phyloP scores from a whole-genome alignment of 192 early-diverging fungal genomes.

The Glomus cerebriforme region DNA sequence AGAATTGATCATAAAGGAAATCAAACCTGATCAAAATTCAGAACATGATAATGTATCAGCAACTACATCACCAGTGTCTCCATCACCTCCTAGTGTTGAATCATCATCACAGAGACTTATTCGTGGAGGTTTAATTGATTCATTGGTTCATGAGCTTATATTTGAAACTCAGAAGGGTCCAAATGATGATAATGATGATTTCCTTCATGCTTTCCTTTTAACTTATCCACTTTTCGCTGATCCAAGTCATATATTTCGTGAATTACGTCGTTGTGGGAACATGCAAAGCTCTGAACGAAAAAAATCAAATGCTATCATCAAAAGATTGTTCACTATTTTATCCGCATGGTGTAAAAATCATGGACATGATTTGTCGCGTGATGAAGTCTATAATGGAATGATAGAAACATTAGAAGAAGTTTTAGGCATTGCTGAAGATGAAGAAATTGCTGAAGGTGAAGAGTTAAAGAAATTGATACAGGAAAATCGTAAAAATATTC shows the following conservation, averaged over 20 bases:
- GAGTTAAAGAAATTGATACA: constrained; percentile 16
- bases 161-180: constrained; percentile 42
- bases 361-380: constrained; percentile 37
- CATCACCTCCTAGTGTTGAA: not conserved
- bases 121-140: constrained; percentile 45
- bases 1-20: constrained; percentile 45
- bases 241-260: constrained; percentile 27
- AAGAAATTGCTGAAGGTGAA: not conserved
- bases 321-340: constrained; percentile 25
- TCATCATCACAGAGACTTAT: constrained; percentile 6
- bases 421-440: not conserved
- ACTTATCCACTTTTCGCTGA: constrained; percentile 48
- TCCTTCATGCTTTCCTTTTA: constrained; percentile 41
- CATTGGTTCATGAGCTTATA: constrained; percentile 67
- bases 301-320: not conserved
- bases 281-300: constrained; percentile 11
- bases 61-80: not conserved
- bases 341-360: constrained; percentile 40
- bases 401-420: constrained; percentile 33
- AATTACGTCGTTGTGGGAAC: constrained; percentile 18
- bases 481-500: not conserved
- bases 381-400: constrained; percentile 37
- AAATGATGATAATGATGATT: constrained; percentile 31
- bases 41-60: not conserved
- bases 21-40: not conserved